phyloP scores from a whole-genome alignment of 2,329 filamentous ascomycete genomes.

The Trichoderma polysporum region DNA sequence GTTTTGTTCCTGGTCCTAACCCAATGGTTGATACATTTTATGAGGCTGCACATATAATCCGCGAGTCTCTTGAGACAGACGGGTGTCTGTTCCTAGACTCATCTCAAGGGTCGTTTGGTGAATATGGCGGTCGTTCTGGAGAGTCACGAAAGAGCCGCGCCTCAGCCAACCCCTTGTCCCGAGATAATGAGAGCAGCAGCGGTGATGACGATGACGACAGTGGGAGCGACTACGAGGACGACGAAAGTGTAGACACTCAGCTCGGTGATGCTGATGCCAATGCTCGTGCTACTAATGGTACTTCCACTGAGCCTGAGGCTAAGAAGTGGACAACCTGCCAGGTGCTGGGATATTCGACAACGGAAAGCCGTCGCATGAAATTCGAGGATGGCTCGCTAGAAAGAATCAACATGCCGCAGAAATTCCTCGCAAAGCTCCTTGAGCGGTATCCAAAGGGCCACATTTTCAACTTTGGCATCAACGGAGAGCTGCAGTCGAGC shows the following conservation, averaged over 20 bases:
- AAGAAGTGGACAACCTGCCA: conserved; percentile 28
- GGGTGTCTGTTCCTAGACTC: conserved; percentile 38
- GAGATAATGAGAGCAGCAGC: conserved; percentile 25
- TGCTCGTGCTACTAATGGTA: neutral
- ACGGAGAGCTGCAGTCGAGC: conserved; percentile 37
- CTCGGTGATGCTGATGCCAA: neutral
- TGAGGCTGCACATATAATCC: conserved; percentile 44
- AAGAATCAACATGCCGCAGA: conserved; percentile 36
- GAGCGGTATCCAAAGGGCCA: conserved; percentile 47
- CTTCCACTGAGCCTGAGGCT: conserved; percentile 6
- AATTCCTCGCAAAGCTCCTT: conserved; percentile 42
- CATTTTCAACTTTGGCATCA: conserved; percentile 45
- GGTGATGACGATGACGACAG: conserved; percentile 19
- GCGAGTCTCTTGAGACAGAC: conserved; percentile 42
- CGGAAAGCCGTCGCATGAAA: conserved; percentile 35
- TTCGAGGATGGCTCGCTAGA: conserved; percentile 24
- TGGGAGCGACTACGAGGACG: neutral
- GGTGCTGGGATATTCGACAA: conserved; percentile 42
- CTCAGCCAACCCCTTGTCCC: neutral
- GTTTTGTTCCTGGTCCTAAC: conserved; percentile 13
- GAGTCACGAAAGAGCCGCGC: neutral
- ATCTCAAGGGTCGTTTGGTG: conserved; percentile 31
- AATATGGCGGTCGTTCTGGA: conserved; percentile 3
- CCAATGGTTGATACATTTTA: conserved; percentile 20
- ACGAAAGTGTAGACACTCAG: neutral